Percentiles rank a stretch among this genome's conserved stretches.
Conservation (phyloP, 1,284 basidiomycete genomes). For the Mycena sp. region DNA sequence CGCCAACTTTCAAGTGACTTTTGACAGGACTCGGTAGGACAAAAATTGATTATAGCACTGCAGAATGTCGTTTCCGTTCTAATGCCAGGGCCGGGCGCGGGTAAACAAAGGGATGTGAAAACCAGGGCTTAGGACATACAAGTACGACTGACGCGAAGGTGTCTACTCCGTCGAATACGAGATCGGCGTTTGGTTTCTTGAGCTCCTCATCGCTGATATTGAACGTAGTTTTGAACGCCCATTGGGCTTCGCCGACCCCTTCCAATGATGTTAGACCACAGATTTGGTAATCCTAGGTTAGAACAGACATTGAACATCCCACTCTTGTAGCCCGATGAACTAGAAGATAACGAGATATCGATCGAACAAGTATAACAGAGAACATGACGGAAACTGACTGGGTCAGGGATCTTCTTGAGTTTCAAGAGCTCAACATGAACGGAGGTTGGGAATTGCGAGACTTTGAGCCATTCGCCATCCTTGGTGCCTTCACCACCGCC, state of each 20-base stretch:
- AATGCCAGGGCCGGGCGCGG: not conserved
- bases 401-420: slow-evolving; percentile 79
- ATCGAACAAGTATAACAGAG: slow-evolving; percentile 14
- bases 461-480: slow-evolving; percentile 69
- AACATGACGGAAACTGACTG: slow-evolving; percentile 56
- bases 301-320: slow-evolving; percentile 82
- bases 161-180: slow-evolving; percentile 90
- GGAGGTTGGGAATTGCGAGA: slow-evolving; percentile 77
- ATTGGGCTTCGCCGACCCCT: slow-evolving; percentile 90
- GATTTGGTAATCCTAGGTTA: not conserved
- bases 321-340: slow-evolving; percentile 83
- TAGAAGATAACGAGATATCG: slow-evolving; percentile 39
- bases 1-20: slow-evolving; percentile 58
- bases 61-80: slow-evolving; percentile 79
- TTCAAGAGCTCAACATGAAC: slow-evolving; percentile 87
- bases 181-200: slow-evolving; percentile 62
- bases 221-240: slow-evolving; percentile 85
- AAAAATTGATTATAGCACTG: slow-evolving; percentile 85
- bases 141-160: slow-evolving; percentile 80
- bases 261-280: slow-evolving; percentile 17
- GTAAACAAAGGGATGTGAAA: slow-evolving; percentile 38
- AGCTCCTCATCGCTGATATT: slow-evolving; percentile 59
- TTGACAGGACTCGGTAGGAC: slow-evolving; percentile 71
- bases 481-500: slow-evolving; percentile 67
- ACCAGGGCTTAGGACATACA: slow-evolving; percentile 57